Evolutionary conservation across 2,329 filamentous ascomycete species (phyloP).

Genomic region (Xylaria multiplex): DNA sequence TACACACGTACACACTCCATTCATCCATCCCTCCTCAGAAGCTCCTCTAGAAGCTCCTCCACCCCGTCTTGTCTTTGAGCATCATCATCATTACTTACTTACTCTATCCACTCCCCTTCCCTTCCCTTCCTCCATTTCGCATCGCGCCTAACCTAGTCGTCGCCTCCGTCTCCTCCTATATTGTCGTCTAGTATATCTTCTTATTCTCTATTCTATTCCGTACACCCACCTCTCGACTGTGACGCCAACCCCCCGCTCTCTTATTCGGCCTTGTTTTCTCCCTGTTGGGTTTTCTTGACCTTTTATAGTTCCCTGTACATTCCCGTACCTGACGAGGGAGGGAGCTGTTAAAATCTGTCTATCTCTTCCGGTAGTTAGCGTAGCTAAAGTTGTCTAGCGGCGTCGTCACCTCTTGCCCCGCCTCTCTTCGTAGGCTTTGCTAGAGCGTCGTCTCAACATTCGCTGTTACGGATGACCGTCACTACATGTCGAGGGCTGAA

Average conservation of each 20-base stretch:
- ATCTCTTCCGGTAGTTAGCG: background rate
- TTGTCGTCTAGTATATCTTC: background rate
- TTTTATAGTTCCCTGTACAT: constrained; percentile 12
- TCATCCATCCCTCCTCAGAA: constrained; percentile 3
- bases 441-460: constrained; percentile 4
- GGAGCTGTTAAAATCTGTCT: constrained; percentile 8
- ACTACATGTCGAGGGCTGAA: constrained; percentile 41
- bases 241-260: constrained; percentile 8
- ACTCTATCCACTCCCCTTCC: constrained; percentile 29
- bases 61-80: constrained; percentile 19
- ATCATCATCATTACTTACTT: constrained; percentile 28
- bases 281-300: constrained; percentile 9
- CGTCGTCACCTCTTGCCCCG: constrained; percentile 13
- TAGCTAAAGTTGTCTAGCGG: constrained; percentile 1
- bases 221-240: background rate
- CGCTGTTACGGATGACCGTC: constrained; percentile 42
- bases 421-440: constrained; percentile 1
- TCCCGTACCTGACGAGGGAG: constrained; percentile 5
- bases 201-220: background rate
- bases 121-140: constrained; percentile 35
- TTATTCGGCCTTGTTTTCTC: constrained; percentile 5
- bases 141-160: constrained; percentile 28
- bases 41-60: background rate
- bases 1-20: constrained; percentile 10
- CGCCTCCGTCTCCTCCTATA: constrained; percentile 22